Evolutionary conservation across 2,329 filamentous ascomycete genomes (phyloP).

Genomic region (Claviceps monticola): DNA sequence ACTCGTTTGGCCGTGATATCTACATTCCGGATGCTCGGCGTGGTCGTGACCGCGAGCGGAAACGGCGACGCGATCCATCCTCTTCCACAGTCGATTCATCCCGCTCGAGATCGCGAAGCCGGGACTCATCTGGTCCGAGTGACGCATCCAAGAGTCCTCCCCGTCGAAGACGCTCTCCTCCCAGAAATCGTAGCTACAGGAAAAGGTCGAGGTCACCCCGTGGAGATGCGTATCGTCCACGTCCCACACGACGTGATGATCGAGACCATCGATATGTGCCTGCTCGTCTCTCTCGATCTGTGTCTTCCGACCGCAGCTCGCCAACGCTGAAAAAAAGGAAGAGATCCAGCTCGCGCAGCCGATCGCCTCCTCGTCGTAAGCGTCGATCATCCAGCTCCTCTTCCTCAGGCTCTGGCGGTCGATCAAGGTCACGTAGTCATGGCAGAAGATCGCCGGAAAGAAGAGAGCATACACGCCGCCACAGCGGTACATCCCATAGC

Average conservation of each 20-base stretch:
- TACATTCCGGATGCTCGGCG: slow-evolving; percentile 36
- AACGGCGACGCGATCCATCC: slow-evolving; percentile 19
- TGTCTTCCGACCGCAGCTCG: slow-evolving; percentile 25
- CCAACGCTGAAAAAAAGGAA: slow-evolving; percentile 36
- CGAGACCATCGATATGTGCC: slow-evolving; percentile 11
- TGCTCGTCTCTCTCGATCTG: slow-evolving; percentile 18
- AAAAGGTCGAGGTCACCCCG: slow-evolving; percentile 27
- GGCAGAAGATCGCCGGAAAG: slow-evolving; percentile 9
- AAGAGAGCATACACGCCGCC: slow-evolving; percentile 4
- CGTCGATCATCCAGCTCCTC: slow-evolving; percentile 23
- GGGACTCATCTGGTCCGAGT: slow-evolving; percentile 17
- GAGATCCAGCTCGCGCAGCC: slow-evolving; percentile 33
- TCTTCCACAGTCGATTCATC: slow-evolving; percentile 19
- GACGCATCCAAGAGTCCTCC: slow-evolving; percentile 20
- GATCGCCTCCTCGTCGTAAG: slow-evolving; percentile 28
- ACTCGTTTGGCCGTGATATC: slow-evolving; percentile 34
- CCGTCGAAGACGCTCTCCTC: slow-evolving; percentile 20
- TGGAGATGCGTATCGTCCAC: slow-evolving; percentile 14
- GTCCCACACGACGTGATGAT: slow-evolving; percentile 11
- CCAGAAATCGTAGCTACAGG: slow-evolving; percentile 18
- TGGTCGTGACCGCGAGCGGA: slow-evolving; percentile 24
- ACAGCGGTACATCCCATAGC: slow-evolving; percentile 1
- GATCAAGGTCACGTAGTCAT: slow-evolving; percentile 18
- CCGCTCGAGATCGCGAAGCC: slow-evolving; percentile 21
- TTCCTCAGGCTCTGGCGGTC: slow-evolving; percentile 29